Percentiles rank a stretch among this genome's conserved stretches.
These are phyloP conservation scores for Saccharomycopsis fermentans DNA, from an alignment of 805 yeast species.

Conservation along the genomic window DNA sequence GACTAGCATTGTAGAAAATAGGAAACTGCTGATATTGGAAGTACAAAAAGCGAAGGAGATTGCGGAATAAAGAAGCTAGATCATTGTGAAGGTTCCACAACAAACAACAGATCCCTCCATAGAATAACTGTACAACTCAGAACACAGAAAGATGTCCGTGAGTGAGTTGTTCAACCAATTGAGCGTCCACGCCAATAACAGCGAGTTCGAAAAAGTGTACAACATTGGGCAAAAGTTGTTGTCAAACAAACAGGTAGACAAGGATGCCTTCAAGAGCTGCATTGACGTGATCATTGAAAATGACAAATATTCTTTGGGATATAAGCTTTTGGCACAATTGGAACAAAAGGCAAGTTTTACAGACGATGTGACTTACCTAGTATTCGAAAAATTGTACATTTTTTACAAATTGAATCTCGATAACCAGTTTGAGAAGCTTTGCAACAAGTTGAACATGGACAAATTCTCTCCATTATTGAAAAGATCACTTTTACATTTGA, in stretches of 20 bases:
- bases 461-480: slow-evolving; percentile 12
- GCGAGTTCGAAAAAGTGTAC: slow-evolving; percentile 8
- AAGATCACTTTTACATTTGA: slow-evolving; percentile 37
- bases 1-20: too few relatives aligned
- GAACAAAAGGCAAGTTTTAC: not conserved
- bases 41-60: too few relatives aligned
- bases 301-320: slow-evolving; percentile 10
- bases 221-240: not conserved
- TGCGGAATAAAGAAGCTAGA: too few relatives aligned
- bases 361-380: slow-evolving; percentile 23
- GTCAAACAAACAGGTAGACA: slow-evolving; percentile 5
- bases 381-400: slow-evolving; percentile 51
- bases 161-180: slow-evolving; percentile 9
- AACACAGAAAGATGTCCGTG: slow-evolving; percentile 9
- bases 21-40: too few relatives aligned
- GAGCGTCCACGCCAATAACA: slow-evolving; percentile 6
- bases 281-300: slow-evolving; percentile 10
- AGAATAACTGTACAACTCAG: not conserved
- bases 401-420: slow-evolving; percentile 44
- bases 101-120: too few relatives aligned
- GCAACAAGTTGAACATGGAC: slow-evolving; percentile 20
- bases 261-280: slow-evolving; percentile 3
- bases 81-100: too few relatives aligned
- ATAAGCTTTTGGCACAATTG: slow-evolving; percentile 2
- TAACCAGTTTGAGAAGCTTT: slow-evolving; percentile 24